Evolutionary conservation across 768 basidiomycete genomes (phyloP).

Genomic region (Trametes villosa): DNA sequence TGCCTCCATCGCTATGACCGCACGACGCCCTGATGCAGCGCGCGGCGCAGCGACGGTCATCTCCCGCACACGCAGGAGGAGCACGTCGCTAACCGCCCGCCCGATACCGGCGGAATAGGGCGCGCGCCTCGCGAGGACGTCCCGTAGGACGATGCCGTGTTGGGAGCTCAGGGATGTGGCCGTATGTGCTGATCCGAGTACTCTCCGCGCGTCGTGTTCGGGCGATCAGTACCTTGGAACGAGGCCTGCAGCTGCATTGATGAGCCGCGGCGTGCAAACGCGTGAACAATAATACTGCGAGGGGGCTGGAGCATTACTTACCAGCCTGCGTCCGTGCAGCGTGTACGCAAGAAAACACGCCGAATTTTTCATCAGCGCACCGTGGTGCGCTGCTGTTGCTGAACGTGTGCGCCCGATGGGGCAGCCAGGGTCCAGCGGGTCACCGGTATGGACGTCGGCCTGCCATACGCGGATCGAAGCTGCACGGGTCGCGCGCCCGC

Average conservation of each 20-base stretch:
- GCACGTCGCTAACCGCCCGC: neutral
- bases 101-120: conserved; percentile 5
- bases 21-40: neutral
- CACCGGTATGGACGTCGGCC: no score
- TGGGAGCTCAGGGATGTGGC: neutral
- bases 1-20: neutral
- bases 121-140: neutral
- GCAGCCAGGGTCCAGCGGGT: no score
- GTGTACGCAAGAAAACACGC: no score
- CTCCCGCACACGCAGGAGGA: neutral
- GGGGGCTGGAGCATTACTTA: no score
- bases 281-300: no score
- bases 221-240: conserved; percentile 2
- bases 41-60: neutral
- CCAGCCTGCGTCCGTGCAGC: no score
- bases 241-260: neutral
- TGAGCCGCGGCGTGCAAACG: neutral
- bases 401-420: no score
- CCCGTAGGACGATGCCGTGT: neutral
- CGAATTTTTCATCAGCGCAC: no score
- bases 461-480: no score
- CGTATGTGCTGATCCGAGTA: neutral
- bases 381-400: no score
- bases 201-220: neutral
- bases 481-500: neutral